phyloP scores from a whole-genome alignment of 768 basidiomycete species.

The Postia placenta region DNA sequence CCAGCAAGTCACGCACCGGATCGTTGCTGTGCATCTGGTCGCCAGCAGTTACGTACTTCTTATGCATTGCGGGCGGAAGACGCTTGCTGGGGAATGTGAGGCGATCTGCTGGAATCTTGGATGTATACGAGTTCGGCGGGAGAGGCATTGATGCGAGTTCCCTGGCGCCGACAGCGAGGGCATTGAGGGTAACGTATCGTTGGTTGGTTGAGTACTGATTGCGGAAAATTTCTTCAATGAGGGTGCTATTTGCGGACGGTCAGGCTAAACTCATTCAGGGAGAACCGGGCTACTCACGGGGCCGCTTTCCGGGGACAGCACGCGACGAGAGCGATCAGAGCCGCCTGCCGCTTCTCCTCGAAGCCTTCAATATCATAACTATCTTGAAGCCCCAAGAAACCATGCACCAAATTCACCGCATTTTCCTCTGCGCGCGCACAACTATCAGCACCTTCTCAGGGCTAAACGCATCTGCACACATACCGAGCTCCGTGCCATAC shows the following conservation, averaged over 20 bases:
- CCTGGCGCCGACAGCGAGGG: slow-evolving; percentile 78
- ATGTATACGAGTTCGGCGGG: slow-evolving; percentile 20
- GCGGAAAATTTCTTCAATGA: slow-evolving; percentile 92
- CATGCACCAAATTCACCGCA: slow-evolving; percentile 73
- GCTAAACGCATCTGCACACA: too few species aligned
- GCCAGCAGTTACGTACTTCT: slow-evolving; percentile 47
- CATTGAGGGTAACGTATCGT: slow-evolving; percentile 79
- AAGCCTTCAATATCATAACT: slow-evolving; percentile 84
- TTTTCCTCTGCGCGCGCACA: slow-evolving; percentile 70
- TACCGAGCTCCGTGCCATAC: slow-evolving; percentile 88
- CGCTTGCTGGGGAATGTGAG: slow-evolving; percentile 76
- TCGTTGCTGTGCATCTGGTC: slow-evolving; percentile 28
- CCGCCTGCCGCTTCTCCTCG: slow-evolving; percentile 65
- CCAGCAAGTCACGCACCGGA: slow-evolving; percentile 53
- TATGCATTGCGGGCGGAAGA: slow-evolving; percentile 67
- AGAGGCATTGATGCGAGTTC: slow-evolving; percentile 60
- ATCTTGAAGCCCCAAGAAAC: slow-evolving; percentile 69
- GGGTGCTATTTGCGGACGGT: too few species aligned
- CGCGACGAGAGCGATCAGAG: slow-evolving; percentile 72
- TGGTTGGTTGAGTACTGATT: slow-evolving; percentile 88
- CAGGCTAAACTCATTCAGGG: neutral
- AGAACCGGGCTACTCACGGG: slow-evolving; percentile 50
- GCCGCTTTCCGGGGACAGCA: slow-evolving; percentile 76
- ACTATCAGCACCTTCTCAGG: too few species aligned
- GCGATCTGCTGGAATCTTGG: slow-evolving; percentile 25